phyloP scores from a whole-genome alignment of 148 eudicot species.

The Camellia japonica region DNA sequence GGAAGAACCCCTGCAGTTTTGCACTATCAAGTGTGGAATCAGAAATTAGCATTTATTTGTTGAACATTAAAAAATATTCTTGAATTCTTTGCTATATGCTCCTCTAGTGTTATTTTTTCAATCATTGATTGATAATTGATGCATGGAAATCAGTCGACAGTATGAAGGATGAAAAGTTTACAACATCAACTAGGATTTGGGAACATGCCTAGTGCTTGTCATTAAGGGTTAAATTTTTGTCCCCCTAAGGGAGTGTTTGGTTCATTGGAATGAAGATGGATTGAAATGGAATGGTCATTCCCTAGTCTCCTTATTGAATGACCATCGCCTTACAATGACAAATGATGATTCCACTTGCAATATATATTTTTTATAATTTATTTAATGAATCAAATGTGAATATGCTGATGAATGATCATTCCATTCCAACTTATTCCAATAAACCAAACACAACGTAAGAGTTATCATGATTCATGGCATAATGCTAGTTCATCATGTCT shows the following conservation, averaged over 20 bases:
- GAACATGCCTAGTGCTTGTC: background rate
- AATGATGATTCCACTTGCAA: no score
- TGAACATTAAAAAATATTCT: background rate
- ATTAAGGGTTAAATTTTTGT: background rate
- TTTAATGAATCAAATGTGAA: no score
- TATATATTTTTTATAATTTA: no score
- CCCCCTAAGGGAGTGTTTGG: background rate
- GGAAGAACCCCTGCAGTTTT: background rate
- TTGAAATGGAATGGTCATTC: no score
- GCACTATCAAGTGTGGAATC: background rate
- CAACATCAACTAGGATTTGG: background rate
- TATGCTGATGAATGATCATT: no score
- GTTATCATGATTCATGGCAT: background rate
- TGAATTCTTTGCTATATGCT: slow-evolving; percentile 2
- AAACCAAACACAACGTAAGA: no score
- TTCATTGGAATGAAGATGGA: no score
- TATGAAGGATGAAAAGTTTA: background rate
- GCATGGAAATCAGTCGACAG: background rate
- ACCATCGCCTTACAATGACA: no score
- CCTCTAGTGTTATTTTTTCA: background rate
- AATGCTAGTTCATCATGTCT: background rate
- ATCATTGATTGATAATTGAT: background rate
- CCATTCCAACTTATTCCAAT: no score
- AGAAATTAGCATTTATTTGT: background rate
- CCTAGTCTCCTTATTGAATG: no score